Evolutionary conservation across 371 early-diverging fungal genomes (phyloP), one percentile per base, ranked within the genome.

Genomic region (Actinomortierella wolfii): DNA sequence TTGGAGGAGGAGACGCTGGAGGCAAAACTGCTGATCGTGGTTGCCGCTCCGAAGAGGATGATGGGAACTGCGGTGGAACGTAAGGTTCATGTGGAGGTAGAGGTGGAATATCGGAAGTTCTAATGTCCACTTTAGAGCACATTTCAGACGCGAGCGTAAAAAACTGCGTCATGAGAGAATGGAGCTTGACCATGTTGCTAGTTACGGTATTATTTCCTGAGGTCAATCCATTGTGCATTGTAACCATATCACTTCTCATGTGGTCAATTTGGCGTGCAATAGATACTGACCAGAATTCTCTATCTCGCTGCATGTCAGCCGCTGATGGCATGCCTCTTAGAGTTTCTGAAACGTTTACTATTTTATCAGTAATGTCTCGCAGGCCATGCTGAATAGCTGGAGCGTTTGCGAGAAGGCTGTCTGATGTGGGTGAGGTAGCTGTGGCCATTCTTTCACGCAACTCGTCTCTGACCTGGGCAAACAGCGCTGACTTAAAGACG

Each of bases 371-470:
- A 40, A 56, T 40, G 25, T 25, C 39, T 40, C 29, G 24, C 15
- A 62, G 47, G 5, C 34, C 40, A 18, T 57, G 13, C 7, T 61
- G 61, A 46, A 67, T 57, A 15, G 45, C 55, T 5, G 61, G 58
- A 17, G 55, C 46, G 24, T 67, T 67, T 8, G 51, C 47, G 8
- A 26, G 47, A 8, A 61, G 58, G 15, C 58, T 67, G 20, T 61
- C 68, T 9, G 61, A 41, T n/a, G 46, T 56, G 8, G 61, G 68
- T 8, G 61, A 43, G 4, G 1, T 49, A 28, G 48, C 25, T 0
- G 34, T 53, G 1, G n/a, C 7, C 57, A 67, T 67, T 17, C n/a
- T 41, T 14, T 28, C 23, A 8, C 25, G 52, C 0, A 67, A n/a
- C 5, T n/a, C 46, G 1, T 4, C 44, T 20, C 47, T 1, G 21